Conservation (phyloP, 768 basidiomycete species). For the Dacryopinax primogenitus region DNA sequence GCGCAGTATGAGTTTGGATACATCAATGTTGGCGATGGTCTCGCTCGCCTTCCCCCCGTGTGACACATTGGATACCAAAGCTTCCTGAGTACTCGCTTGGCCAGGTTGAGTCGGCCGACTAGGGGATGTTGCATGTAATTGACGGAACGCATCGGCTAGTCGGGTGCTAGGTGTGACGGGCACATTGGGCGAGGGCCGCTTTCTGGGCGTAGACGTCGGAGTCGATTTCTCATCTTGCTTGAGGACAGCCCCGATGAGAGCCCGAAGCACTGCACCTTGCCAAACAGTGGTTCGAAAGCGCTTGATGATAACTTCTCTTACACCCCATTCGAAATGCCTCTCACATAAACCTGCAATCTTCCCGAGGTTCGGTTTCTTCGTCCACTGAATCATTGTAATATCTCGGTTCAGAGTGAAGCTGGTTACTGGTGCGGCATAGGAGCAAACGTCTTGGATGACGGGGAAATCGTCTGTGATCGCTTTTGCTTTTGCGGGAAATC, state of each 20-base stretch:
- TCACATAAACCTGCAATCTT: slow-evolving; percentile 71
- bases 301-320: slow-evolving; percentile 66
- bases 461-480: slow-evolving; percentile 57
- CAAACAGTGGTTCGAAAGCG: slow-evolving; percentile 75
- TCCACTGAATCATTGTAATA: slow-evolving; percentile 34
- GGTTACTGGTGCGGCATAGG: slow-evolving; percentile 67
- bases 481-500: slow-evolving; percentile 51
- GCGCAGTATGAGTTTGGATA: slow-evolving; percentile 38
- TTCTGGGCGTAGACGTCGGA: slow-evolving; percentile 33
- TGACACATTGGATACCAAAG: slow-evolving; percentile 8
- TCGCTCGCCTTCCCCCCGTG: no score
- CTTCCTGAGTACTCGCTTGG: not conserved
- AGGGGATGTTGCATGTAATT: not conserved
- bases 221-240: slow-evolving; percentile 30
- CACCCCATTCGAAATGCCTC: slow-evolving; percentile 85
- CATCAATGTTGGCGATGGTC: no score
- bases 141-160: not conserved
- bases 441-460: slow-evolving; percentile 54
- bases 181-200: slow-evolving; percentile 23
- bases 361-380: slow-evolving; percentile 50
- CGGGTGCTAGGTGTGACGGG: not conserved
- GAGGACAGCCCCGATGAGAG: slow-evolving; percentile 51
- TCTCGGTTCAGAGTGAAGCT: slow-evolving; percentile 39
- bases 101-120: not conserved
- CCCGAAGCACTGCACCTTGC: slow-evolving; percentile 57